These are phyloP conservation scores for Xylaria sp. DNA, from an alignment of 2,329 filamentous ascomycete genomes.

Conservation along the genomic window DNA sequence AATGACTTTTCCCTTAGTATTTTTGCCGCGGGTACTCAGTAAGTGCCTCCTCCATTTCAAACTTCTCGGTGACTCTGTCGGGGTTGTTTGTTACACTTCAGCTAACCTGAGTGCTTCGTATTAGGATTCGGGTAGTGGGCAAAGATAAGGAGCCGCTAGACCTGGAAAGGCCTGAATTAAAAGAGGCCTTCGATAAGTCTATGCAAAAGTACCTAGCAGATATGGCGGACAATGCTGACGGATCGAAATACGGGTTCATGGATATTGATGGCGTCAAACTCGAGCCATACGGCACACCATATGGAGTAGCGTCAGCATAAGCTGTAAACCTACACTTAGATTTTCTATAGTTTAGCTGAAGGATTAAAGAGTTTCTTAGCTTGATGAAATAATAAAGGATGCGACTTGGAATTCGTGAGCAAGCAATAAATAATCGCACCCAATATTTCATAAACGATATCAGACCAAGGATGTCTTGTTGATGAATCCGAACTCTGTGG, in stretches of 20 bases:
- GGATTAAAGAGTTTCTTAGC: not conserved
- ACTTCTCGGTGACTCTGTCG: not conserved
- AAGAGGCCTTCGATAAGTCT: slow-evolving; percentile 46
- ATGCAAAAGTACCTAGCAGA: slow-evolving; percentile 47
- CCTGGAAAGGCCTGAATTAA: slow-evolving; percentile 48
- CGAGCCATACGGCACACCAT: slow-evolving; percentile 49
- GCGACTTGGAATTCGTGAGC: not conserved
- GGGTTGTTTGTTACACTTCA: not conserved
- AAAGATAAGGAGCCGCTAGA: slow-evolving; percentile 49
- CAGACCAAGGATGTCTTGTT: not conserved
- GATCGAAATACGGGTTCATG: slow-evolving; percentile 48
- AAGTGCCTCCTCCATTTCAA: slow-evolving; percentile 28
- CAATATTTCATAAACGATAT: not conserved
- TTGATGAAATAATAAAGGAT: not conserved
- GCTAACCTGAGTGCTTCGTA: not conserved
- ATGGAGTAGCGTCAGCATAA: slow-evolving; percentile 18
- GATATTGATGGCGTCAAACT: slow-evolving; percentile 49
- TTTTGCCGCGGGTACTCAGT: slow-evolving; percentile 50
- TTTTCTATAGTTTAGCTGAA: not conserved
- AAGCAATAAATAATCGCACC: not conserved
- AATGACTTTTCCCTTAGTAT: slow-evolving; percentile 58
- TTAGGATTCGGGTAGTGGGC: slow-evolving; percentile 49
- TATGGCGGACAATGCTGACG: slow-evolving; percentile 49
- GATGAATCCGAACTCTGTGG: not conserved
- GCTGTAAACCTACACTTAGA: not conserved